These are phyloP conservation scores for Sungouiozyma intestinalis DNA, from an alignment of 805 yeast genomes.

Conservation along the genomic window DNA sequence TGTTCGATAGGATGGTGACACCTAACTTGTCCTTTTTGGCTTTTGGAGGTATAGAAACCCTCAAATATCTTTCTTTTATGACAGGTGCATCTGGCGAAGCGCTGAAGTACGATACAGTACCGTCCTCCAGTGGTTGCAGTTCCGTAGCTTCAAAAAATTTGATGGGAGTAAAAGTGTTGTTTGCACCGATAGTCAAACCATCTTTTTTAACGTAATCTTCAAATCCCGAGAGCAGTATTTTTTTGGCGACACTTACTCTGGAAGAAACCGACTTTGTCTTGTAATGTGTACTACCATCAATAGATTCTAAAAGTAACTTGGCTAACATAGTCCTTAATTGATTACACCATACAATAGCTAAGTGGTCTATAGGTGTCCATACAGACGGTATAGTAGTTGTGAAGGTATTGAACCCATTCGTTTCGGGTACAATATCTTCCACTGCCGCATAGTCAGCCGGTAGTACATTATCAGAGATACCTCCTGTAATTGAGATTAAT, in stretches of 20 bases:
- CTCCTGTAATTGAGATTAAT: constrained; percentile 83
- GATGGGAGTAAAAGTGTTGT: background rate
- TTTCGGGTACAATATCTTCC: constrained; percentile 56
- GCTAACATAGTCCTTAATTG: constrained; percentile 65
- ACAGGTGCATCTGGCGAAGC: background rate
- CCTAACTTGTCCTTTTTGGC: background rate
- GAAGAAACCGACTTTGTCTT: constrained; percentile 43
- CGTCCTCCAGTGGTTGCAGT: background rate
- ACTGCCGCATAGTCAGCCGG: constrained; percentile 87
- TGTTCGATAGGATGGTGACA: background rate
- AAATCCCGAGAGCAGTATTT: constrained; percentile 42
- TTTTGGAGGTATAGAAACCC: background rate
- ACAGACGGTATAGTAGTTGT: constrained; percentile 83
- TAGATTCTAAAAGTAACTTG: constrained; percentile 45
- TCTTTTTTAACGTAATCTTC: constrained; percentile 31
- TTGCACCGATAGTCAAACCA: background rate
- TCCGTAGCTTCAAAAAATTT: background rate
- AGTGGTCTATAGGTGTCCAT: constrained; percentile 91
- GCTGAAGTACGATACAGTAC: background rate
- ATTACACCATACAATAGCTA: constrained; percentile 94
- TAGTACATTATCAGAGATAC: constrained; percentile 60
- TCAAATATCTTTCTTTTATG: background rate
- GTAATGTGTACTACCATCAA: constrained; percentile 36
- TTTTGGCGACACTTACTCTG: constrained; percentile 50
- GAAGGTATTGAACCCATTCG: constrained; percentile 73